Conservation (phyloP, 1,284 basidiomycete genomes). For the Heterobasidion parviporum region DNA sequence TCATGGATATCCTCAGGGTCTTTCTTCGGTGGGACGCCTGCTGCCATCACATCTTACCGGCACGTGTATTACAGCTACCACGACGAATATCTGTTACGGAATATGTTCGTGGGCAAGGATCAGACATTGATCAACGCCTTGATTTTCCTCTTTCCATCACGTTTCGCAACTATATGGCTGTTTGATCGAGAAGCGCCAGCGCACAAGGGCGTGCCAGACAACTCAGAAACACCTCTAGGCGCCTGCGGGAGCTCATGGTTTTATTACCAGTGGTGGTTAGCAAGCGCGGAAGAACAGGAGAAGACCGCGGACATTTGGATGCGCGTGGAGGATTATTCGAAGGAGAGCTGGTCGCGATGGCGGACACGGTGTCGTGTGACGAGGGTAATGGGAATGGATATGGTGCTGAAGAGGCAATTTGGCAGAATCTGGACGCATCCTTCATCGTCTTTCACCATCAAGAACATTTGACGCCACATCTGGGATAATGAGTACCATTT, state of each 20-base stretch:
- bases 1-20: constrained; percentile 27
- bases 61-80: constrained; percentile 39
- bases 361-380: background rate
- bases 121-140: constrained; percentile 43
- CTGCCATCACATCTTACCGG: constrained; percentile 33
- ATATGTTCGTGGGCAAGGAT: constrained; percentile 46
- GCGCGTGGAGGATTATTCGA: background rate
- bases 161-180: constrained; percentile 31
- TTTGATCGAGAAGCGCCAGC: constrained; percentile 13
- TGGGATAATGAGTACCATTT: no score
- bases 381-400: background rate
- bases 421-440: background rate
- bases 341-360: background rate
- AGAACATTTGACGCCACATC: no score
- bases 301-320: constrained; percentile 21
- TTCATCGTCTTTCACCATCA: no score
- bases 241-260: constrained; percentile 35
- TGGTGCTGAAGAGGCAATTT: background rate
- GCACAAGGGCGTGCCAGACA: background rate
- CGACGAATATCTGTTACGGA: constrained; percentile 33
- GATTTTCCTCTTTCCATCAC: constrained; percentile 36
- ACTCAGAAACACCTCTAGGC: constrained; percentile 20
- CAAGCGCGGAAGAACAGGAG: constrained; percentile 19
- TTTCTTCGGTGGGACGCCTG: constrained; percentile 42
- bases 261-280: constrained; percentile 43